These are phyloP conservation scores for Annona squamosa DNA, from an alignment of 164 flowering plant genomes.

Conservation along the genomic window DNA sequence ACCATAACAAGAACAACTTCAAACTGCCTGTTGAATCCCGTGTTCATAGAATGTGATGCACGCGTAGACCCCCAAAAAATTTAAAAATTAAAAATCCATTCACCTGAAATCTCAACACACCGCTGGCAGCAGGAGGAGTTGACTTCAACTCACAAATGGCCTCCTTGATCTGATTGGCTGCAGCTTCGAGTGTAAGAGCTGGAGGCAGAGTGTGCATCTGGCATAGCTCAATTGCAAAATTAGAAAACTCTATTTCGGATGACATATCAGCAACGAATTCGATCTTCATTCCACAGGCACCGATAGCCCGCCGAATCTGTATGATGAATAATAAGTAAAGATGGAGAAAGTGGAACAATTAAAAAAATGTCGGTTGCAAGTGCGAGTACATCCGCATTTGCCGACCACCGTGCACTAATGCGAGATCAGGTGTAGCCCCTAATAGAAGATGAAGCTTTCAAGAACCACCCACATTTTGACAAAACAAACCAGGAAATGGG, in stretches of 20 bases:
- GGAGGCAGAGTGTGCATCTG: slow-evolving; percentile 58
- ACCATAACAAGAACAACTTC: too few relatives aligned
- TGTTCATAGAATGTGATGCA: too few relatives aligned
- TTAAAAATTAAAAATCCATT: neutral
- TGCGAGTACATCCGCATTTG: neutral
- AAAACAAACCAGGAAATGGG: neutral
- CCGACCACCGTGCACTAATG: neutral
- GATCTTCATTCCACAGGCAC: neutral
- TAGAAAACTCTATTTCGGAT: slow-evolving; percentile 28
- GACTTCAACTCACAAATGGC: slow-evolving; percentile 51
- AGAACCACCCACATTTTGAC: neutral
- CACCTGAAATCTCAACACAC: slow-evolving; percentile 76
- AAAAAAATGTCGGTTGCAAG: neutral
- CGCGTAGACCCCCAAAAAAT: neutral
- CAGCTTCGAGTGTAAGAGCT: slow-evolving; percentile 66
- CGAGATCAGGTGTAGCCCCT: neutral
- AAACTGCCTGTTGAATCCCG: too few relatives aligned
- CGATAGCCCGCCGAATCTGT: neutral
- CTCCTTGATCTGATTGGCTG: slow-evolving; percentile 45
- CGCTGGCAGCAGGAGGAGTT: slow-evolving; percentile 50
- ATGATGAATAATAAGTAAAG: neutral
- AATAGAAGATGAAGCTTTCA: neutral
- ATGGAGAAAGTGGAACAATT: neutral
- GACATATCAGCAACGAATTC: slow-evolving; percentile 6
- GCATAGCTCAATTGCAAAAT: slow-evolving; percentile 47